Evolutionary conservation across 768 basidiomycete species (phyloP), one percentile per base, ranked within the genome.

Genomic region (Phaeolepiota aurea): DNA sequence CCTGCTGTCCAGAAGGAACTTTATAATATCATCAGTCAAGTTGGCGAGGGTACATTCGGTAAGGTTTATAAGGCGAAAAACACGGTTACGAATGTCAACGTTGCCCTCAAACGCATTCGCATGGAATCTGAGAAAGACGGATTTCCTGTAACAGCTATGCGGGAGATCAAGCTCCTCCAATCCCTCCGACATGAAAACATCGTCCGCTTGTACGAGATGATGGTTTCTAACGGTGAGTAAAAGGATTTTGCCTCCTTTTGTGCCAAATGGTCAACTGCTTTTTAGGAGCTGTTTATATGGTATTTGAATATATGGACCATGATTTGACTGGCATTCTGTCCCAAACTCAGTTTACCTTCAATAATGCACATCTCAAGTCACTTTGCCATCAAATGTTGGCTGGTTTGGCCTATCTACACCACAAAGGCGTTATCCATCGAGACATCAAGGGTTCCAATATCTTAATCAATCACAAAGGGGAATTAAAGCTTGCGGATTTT

Each of bases 371-470:
- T 59, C 70, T 98, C 31, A 99, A 99, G 69, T 96, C 93, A 0
- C 75, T 99, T 38, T 92, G 87, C 56, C 76, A 80, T 46, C 96
- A 99, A 63, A 96, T 99, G 88, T 80, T 99, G 32, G 74, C 81
- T 7, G 96, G 96, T 1, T 69, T 99, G 25, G 86, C 87, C 16
- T 98, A 98, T 61, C 78, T 99, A 21, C 96, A 99, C 58, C 86
- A 85, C 59, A 89, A 91, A 55, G 87, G 88, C 3, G 89, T 99
- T 46, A 87, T 99, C 42, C 96, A 99, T 58, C 83, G 96, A 14
- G 96, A 99, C 61, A 91, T 99, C 63, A 99, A 99, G 60, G 94
- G 96, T 14, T 96, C 93, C 3, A 99, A 99, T 56, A 99, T 99
- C 53, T 68, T 99, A 18, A 69, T 99, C 45, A 91, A 89, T 52